Percentiles rank a stretch among this genome's conserved stretches.
These are phyloP conservation scores for Penicillium palitans DNA, from an alignment of 2,329 filamentous ascomycete genomes.

Conservation along the genomic window DNA sequence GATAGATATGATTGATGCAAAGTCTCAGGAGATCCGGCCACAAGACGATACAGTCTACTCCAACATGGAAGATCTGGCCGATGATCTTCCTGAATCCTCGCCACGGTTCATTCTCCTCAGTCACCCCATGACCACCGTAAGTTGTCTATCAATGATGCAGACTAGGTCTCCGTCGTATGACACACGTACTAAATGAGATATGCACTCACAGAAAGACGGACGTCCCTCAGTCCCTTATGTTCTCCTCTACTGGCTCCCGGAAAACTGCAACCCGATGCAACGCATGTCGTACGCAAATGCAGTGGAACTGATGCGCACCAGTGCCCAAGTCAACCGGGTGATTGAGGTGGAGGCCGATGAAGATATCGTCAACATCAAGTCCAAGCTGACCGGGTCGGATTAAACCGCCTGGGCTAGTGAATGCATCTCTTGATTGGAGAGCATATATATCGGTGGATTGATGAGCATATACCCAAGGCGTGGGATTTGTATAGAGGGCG, in stretches of 20 bases:
- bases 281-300: conserved; percentile 95
- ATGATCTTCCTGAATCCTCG: conserved; percentile 89
- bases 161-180: not conserved
- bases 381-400: conserved; percentile 52
- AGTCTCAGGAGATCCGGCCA: conserved; percentile 83
- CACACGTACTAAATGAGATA: not conserved
- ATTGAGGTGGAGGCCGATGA: conserved; percentile 81
- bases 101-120: conserved; percentile 88
- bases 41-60: conserved; percentile 80
- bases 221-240: conserved; percentile 89
- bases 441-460: not conserved
- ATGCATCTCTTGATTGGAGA: not conserved
- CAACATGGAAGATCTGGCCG: conserved; percentile 74
- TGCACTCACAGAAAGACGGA: conserved; percentile 65
- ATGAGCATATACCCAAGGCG: conserved; percentile 3
- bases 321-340: conserved; percentile 82
- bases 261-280: conserved; percentile 81
- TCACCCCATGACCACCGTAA: conserved; percentile 83
- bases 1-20: conserved; percentile 84
- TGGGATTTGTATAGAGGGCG: conserved; percentile 7
- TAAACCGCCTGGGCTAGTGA: conserved; percentile 11
- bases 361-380: conserved; percentile 78
- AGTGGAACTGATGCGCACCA: conserved; percentile 93
- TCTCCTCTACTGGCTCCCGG: conserved; percentile 89
- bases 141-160: conserved; percentile 25